phyloP scores from a whole-genome alignment of 108 stramenopile genomes.

The Nannochloropsis granulata region DNA sequence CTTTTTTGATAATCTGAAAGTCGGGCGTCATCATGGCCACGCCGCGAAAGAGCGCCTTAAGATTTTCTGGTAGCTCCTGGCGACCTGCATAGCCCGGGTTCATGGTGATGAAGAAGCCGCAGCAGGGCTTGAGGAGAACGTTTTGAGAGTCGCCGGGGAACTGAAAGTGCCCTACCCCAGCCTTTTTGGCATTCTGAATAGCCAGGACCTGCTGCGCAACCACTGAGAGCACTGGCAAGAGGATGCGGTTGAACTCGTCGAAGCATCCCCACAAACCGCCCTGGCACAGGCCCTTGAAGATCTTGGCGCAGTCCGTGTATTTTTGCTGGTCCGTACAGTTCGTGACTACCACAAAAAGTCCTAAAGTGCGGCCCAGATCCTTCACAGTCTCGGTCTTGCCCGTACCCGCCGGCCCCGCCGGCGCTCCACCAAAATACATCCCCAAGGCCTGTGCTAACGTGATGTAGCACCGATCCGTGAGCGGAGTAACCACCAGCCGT shows the following conservation, averaged over 20 bases:
- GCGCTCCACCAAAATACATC: conserved; percentile 83
- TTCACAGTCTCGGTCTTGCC: conserved; percentile 48
- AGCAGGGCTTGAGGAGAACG: conserved; percentile 55
- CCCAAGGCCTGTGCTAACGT: conserved; percentile 78
- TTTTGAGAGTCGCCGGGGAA: conserved; percentile 82
- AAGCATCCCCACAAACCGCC: conserved; percentile 83
- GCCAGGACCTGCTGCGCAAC: conserved; percentile 71
- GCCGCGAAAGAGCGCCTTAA: conserved; percentile 76
- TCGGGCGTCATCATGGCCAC: conserved; percentile 87
- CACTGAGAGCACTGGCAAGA: conserved; percentile 69
- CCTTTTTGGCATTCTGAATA: conserved; percentile 74
- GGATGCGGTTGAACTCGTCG: conserved; percentile 85
- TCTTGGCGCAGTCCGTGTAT: conserved; percentile 79
- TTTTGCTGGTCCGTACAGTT: conserved; percentile 80
- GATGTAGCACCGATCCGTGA: conserved; percentile 81
- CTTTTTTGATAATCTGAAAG: conserved; percentile 83
- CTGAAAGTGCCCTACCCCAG: conserved; percentile 52
- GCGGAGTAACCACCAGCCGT: conserved; percentile 72
- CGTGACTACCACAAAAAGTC: conserved; percentile 72
- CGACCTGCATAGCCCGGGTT: conserved; percentile 85
- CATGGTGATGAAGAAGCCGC: conserved; percentile 84
- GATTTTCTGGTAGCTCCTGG: conserved; percentile 77
- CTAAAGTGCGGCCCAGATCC: conserved; percentile 68
- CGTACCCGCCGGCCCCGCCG: conserved; percentile 78
- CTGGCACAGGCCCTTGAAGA: conserved; percentile 79